Base-by-base conservation (phyloP, 768 basidiomycete genomes). In the Termitomyces eurrhizus region DNA sequence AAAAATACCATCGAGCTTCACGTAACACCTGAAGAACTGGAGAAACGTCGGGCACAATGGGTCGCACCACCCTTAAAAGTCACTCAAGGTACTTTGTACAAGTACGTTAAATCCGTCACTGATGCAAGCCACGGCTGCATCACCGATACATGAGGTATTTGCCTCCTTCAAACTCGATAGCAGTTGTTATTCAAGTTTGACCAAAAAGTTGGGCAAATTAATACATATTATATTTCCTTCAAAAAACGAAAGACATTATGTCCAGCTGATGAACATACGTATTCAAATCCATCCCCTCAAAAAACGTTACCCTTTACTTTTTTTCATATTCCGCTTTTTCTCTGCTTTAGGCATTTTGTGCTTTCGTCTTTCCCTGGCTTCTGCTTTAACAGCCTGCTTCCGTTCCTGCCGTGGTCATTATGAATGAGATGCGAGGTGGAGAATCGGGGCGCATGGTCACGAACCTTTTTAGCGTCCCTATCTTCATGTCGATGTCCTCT, bases 301-400 rank as follows among this genome's bases (percentile, higher is more conserved):
- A 41, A 4, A 12, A n/a, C 6, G n/a, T 48, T 58, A 67, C 56
- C 62, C 60, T 63, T 71, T 77, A 52, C 73, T 76, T 68, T 80
- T 81, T 67, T 93, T 97, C 66, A 98, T 81, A 64, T 83, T 84
- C 45, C 86, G 83, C 77, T 93, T 93, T 80, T 98, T 98, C 75
- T 96, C 93, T 45, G 89, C 86, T 71, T 98, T 98, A 50, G 95
- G 92, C 81, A 98, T 93, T 78, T 98, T 98, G 66, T 84, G 80
- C 73, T 94, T 93, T 62, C 96, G 82, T 72, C 84, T 90, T 77
- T 97, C 95, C 68, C 88, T 82, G 42, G 90, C 87, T 72, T 92
- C 92, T 58, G 87, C 88, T 72, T 98, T 98, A 32, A 82, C 84
- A 4, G 87, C 86, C 70, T 92, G 92, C 76, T 98, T 98, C 26